Percentiles rank a stretch among this genome's conserved stretches.
These are phyloP conservation scores for Thelonectria rubi DNA, from an alignment of 2,329 filamentous ascomycete species.

Conservation along the genomic window DNA sequence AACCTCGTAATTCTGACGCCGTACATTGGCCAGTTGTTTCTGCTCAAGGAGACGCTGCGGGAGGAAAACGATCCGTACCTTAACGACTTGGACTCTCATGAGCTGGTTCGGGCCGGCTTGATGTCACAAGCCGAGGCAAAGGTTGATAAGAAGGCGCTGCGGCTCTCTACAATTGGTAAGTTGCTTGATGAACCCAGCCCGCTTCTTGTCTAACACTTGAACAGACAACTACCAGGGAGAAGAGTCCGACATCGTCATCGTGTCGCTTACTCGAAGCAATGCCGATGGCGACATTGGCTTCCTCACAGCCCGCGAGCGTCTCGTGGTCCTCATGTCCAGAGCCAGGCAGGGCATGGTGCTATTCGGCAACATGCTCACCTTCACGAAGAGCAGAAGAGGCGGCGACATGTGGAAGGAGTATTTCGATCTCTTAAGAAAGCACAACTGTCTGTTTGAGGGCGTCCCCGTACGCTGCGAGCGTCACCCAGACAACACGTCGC, in stretches of 20 bases:
- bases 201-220: not conserved
- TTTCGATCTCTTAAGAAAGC: slow-evolving; percentile 62
- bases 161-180: slow-evolving; percentile 75
- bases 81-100: slow-evolving; percentile 73
- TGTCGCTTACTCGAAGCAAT: slow-evolving; percentile 75
- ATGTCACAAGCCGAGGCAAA: slow-evolving; percentile 62
- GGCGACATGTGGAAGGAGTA: slow-evolving; percentile 63
- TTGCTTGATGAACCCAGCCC: not conserved
- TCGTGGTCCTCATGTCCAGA: slow-evolving; percentile 76
- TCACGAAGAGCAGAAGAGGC: slow-evolving; percentile 60
- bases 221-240: slow-evolving; percentile 83
- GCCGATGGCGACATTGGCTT: slow-evolving; percentile 72
- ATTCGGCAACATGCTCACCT: slow-evolving; percentile 75
- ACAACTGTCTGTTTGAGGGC: slow-evolving; percentile 65
- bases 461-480: slow-evolving; percentile 68
- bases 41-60: slow-evolving; percentile 63
- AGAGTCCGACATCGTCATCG: slow-evolving; percentile 77
- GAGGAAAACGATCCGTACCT: slow-evolving; percentile 70
- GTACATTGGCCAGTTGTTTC: slow-evolving; percentile 73
- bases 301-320: slow-evolving; percentile 69
- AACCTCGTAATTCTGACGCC: slow-evolving; percentile 76
- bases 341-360: slow-evolving; percentile 73
- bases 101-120: slow-evolving; percentile 68
- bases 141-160: slow-evolving; percentile 60
- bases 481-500: slow-evolving; percentile 59